Evolutionary conservation across 2,329 filamentous ascomycete species (phyloP), one percentile per base, ranked within the genome.

Genomic region (Xylariaceae sp.): DNA sequence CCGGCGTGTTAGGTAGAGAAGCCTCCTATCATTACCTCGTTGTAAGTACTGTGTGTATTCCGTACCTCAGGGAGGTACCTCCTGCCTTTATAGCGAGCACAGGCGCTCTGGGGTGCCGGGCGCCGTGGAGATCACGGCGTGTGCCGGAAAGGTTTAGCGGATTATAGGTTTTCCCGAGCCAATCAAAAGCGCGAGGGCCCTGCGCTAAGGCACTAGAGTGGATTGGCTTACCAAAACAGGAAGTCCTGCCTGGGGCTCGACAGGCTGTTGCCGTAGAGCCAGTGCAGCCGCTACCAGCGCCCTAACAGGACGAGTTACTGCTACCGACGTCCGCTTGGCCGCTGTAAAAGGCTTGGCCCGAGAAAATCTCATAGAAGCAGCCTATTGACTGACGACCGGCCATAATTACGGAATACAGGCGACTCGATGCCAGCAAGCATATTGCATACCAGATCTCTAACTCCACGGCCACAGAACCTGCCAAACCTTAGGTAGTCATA

Each of bases 281-380:
- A 35, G 45, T 52, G 57, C 59, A 60, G 23, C 50, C 55, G 53
- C 53, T 59, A 30, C 17, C 47, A 49, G 47, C 30, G 47, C 53
- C 55, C 57, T 64, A 60, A 18, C 47, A 11, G 62, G 56, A 56
- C 50, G 61, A 61, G 55, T 62, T 63, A 35, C 49, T 35, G 11
- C 49, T 53, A 63, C 61, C 53, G 58, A 57, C 55, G 18, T 57
- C 48, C 50, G 47, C 37, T 41, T 56, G 37, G 58, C 56, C 9
- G 62, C 47, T 62, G 50, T 45, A 45, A 45, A 52, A 51, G 57
- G 55, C 52, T 56, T 53, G 65, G 62, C 55, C 58, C 59, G 67
- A 61, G 68, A 70, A 70, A 71, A 71, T 69, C 68, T 69, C 63
- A 71, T 66, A 64, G 67, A 54, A 65, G 69, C 13, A 41, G 9